Evolutionary conservation across 2,329 filamentous ascomycete species (phyloP), one percentile per base, ranked within the genome.

Genomic region (Colletotrichum simmondsii): DNA sequence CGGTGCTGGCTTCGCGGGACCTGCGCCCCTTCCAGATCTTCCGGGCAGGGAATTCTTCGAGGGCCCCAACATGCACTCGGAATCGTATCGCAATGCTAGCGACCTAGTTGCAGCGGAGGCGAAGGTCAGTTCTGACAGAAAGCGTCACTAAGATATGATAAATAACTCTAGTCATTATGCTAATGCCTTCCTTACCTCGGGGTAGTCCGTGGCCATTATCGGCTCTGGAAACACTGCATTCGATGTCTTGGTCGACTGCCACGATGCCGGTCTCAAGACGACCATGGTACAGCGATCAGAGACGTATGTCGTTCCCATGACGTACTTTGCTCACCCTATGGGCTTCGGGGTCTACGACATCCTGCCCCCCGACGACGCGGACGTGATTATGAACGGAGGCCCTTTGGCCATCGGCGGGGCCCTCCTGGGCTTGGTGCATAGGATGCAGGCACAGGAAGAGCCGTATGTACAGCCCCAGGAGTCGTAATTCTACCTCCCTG

Each of bases 201-300:
- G 1, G 19, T 30, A 75, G 79, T 78, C 80, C 1, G 81, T 80
- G 12, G 57, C 79, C 12, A 75, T 84, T 8, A 76, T 83, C 37
- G 84, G 83, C 22, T 82, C 83, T 1, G 82, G 81, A n/a, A 85
- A 85, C 70, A 83, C 81, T 2, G 84, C 81, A 6, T 85, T 86
- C 62, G 83, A 85, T 75, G 75, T 84, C 1, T 73, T 82, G 35
- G 76, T 79, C 19, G 81, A 84, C 68, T 83, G 80, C 67, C 71
- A 79, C 60, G 54, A 69, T 1, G 77, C 79, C 2, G 78, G 78
- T 2, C 75, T 83, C 2, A n/a, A 72, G 22, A 79, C 79, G 0
- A 84, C 81, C 26, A 83, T 85, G 77, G 57, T 80, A 2, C 80
- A 74, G 12, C 79, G 83, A 2, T 83, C 81, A 0, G 78, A 79